Conservation (phyloP, 805 yeast genomes). For the Kuraishia molischiana region DNA sequence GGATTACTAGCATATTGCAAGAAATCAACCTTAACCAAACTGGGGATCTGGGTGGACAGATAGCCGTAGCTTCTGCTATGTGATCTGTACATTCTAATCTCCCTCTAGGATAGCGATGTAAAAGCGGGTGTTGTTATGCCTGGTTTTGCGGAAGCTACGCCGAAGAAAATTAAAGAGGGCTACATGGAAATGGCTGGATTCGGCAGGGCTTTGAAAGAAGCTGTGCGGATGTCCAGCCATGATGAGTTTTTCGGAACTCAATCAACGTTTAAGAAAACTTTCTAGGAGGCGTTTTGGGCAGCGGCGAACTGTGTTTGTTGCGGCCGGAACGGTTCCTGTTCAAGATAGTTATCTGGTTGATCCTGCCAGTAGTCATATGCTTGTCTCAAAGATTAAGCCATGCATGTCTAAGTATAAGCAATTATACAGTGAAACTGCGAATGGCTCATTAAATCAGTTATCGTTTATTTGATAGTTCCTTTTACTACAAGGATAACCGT, state of each 20-base stretch:
- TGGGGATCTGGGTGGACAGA: neutral
- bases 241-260: neutral
- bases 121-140: neutral
- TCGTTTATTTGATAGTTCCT: conserved; percentile 36
- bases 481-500: conserved; percentile 37
- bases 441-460: conserved; percentile 41
- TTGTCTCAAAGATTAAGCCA: conserved; percentile 43
- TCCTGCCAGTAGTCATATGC: conserved; percentile 45
- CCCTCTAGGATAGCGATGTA: neutral
- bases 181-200: neutral
- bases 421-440: conserved; percentile 39
- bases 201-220: neutral
- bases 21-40: neutral
- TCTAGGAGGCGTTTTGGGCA: neutral
- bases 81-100: neutral
- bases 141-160: neutral
- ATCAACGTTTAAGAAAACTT: neutral
- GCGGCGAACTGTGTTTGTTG: neutral
- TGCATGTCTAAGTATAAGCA: conserved; percentile 38
- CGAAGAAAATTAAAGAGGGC: neutral
- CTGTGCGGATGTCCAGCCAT: neutral
- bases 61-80: neutral
- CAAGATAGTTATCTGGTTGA: conserved; percentile 30
- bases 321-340: neutral
- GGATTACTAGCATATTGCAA: neutral